phyloP scores from a whole-genome alignment of 352 stramenopile genomes.

The Globisporangium nagaii region DNA sequence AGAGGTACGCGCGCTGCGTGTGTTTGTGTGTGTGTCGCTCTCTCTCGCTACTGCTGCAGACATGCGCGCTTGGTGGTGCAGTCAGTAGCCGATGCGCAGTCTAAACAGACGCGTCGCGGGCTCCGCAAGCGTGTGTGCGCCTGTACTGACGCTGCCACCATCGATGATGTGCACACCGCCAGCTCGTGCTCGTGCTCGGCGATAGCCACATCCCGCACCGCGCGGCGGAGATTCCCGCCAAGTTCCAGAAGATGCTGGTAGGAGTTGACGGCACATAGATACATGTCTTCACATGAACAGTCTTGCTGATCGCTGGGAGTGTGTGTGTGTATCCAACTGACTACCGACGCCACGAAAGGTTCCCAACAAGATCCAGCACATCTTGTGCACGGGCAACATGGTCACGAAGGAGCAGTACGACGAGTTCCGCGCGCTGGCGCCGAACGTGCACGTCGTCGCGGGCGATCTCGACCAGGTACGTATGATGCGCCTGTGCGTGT shows the following conservation, averaged over 20 bases:
- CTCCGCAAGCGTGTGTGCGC: neutral
- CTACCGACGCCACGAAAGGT: too few relatives aligned
- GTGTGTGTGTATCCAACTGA: neutral
- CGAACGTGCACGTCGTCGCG: slow-evolving; percentile 94
- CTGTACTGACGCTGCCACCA: too few relatives aligned
- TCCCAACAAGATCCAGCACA: slow-evolving; percentile 98
- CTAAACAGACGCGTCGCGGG: too few relatives aligned
- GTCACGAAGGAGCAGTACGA: slow-evolving; percentile 94
- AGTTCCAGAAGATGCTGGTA: slow-evolving; percentile 94
- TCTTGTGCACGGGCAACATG: slow-evolving; percentile 98
- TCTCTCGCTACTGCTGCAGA: neutral
- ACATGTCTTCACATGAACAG: too few relatives aligned
- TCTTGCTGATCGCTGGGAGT: neutral
- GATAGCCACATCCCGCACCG: slow-evolving; percentile 97
- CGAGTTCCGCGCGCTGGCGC: slow-evolving; percentile 91
- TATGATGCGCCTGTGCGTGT: neutral
- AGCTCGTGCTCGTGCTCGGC: slow-evolving; percentile 96
- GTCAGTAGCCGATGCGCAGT: too few relatives aligned
- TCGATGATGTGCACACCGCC: too few relatives aligned
- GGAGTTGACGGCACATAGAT: neutral
- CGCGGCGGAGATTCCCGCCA: slow-evolving; percentile 92
- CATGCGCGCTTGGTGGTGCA: neutral
- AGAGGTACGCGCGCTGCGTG: slow-evolving; percentile 34
- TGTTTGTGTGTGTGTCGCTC: too few relatives aligned
- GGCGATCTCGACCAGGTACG: slow-evolving; percentile 93